Conservation (phyloP, 768 basidiomycete species). For the Clitopilus hobsonii region DNA sequence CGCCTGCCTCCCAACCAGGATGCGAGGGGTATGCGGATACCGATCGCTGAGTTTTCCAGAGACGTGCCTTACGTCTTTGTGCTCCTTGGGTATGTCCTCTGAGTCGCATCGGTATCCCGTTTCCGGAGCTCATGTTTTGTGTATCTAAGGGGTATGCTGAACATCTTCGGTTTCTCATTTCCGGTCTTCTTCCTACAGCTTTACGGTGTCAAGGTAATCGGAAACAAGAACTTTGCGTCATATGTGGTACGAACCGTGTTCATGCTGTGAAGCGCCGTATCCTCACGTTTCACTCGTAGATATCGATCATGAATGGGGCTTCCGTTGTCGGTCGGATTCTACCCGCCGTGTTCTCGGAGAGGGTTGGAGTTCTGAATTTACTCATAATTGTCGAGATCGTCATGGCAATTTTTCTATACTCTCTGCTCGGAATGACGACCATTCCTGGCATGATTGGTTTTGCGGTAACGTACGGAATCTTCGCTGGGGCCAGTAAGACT, state of each 20-base stretch:
- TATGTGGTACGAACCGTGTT: conserved; percentile 32
- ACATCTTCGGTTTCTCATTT: conserved; percentile 30
- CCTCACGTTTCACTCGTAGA: conserved; percentile 16
- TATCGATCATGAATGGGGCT: conserved; percentile 48
- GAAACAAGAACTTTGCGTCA: conserved; percentile 36
- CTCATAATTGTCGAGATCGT: conserved; percentile 25
- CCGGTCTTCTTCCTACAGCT: conserved; percentile 47
- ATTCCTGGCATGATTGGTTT: conserved; percentile 29
- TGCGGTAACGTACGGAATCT: conserved; percentile 38
- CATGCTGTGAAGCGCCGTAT: no score
- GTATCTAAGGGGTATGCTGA: conserved; percentile 15
- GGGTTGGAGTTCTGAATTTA: conserved; percentile 36
- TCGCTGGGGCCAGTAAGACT: conserved; percentile 30
- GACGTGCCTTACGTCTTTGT: conserved; percentile 22
- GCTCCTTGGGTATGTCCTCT: conserved; percentile 9
- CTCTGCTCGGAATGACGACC: conserved; percentile 32
- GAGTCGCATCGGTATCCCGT: no score
- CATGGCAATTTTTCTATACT: conserved; percentile 30
- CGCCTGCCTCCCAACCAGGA: conserved; percentile 24
- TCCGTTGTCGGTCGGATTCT: conserved; percentile 45
- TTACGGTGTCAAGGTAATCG: conserved; percentile 33
- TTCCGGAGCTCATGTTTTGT: background rate
- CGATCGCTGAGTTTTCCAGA: conserved; percentile 18
- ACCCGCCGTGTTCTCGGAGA: conserved; percentile 33
- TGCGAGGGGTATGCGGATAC: conserved; percentile 11